These are phyloP conservation scores for Colletotrichum musae DNA, from an alignment of 2,329 filamentous ascomycete species.

Conservation along the genomic window DNA sequence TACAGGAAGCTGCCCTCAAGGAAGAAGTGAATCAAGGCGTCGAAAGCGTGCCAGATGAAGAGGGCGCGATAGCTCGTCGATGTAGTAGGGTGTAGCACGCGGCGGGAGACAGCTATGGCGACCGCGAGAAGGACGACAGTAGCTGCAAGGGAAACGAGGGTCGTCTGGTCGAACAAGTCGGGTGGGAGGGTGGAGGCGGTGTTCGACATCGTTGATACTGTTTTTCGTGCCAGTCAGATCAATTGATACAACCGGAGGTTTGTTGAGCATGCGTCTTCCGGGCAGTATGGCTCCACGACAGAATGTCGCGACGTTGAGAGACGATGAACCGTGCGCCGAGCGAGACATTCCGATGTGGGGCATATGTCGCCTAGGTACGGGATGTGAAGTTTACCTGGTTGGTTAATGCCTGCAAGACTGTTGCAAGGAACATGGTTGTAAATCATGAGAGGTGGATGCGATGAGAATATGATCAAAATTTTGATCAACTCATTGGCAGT, in stretches of 20 bases:
- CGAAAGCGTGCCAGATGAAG: slow-evolving; percentile 96
- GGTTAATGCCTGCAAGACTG: no score
- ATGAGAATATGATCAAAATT: background rate
- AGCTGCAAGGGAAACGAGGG: slow-evolving; percentile 70
- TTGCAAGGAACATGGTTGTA: background rate
- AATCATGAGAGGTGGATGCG: background rate
- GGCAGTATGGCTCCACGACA: background rate
- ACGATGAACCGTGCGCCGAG: slow-evolving; percentile 27
- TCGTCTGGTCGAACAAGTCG: slow-evolving; percentile 73
- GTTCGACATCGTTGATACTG: slow-evolving; percentile 41
- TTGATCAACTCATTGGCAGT: no score
- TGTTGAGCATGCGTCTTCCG: background rate
- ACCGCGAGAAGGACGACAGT: slow-evolving; percentile 66
- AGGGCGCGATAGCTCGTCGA: slow-evolving; percentile 77
- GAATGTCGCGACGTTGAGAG: slow-evolving; percentile 4
- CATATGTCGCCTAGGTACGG: background rate
- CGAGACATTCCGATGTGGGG: background rate
- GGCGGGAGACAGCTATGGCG: slow-evolving; percentile 65
- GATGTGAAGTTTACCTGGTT: background rate
- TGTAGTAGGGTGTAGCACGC: slow-evolving; percentile 63
- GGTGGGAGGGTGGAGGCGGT: slow-evolving; percentile 57
- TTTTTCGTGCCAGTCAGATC: background rate
- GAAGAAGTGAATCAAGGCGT: slow-evolving; percentile 90
- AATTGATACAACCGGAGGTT: background rate
- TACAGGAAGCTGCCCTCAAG: slow-evolving; percentile 94